phyloP scores from a whole-genome alignment of 106 monocot species.

The Phalaenopsis aphrodite region DNA sequence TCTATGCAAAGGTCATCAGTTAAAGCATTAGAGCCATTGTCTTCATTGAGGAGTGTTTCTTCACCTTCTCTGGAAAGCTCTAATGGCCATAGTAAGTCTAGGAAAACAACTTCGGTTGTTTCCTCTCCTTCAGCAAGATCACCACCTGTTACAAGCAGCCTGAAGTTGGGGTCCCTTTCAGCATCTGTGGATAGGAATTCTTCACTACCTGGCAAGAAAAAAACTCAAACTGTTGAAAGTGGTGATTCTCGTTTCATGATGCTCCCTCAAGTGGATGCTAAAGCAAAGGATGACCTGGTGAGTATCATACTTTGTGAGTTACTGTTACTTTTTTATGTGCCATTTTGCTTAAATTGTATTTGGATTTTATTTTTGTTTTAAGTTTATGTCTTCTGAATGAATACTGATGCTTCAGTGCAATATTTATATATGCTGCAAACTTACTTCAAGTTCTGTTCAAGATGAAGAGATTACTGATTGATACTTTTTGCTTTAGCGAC shows the following conservation, averaged over 20 bases:
- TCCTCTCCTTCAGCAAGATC: conserved; percentile 43
- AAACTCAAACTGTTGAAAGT: conserved; percentile 32
- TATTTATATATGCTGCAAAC: background rate
- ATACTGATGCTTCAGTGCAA: background rate
- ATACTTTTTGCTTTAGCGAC: conserved; percentile 41
- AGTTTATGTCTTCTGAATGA: background rate
- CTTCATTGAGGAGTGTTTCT: conserved; percentile 29
- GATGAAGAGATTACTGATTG: conserved; percentile 3
- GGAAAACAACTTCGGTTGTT: conserved; percentile 23
- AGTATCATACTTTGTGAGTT: conserved; percentile 3
- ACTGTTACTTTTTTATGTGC: background rate
- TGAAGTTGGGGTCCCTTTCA: conserved; percentile 30
- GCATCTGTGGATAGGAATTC: conserved; percentile 43
- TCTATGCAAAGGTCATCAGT: conserved; percentile 21
- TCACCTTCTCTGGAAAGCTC: conserved; percentile 30
- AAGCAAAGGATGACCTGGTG: conserved; percentile 80
- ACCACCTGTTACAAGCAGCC: conserved; percentile 30
- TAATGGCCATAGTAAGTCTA: conserved; percentile 28
- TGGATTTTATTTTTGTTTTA: background rate
- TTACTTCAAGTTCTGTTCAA: background rate
- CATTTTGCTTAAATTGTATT: background rate
- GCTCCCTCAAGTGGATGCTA: conserved; percentile 86
- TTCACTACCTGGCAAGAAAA: conserved; percentile 37
- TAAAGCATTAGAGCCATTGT: conserved; percentile 23
- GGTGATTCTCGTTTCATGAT: conserved; percentile 64